These are phyloP conservation scores for Coniochaeta sp. DNA, from an alignment of 2,329 filamentous ascomycete species.

Conservation along the genomic window DNA sequence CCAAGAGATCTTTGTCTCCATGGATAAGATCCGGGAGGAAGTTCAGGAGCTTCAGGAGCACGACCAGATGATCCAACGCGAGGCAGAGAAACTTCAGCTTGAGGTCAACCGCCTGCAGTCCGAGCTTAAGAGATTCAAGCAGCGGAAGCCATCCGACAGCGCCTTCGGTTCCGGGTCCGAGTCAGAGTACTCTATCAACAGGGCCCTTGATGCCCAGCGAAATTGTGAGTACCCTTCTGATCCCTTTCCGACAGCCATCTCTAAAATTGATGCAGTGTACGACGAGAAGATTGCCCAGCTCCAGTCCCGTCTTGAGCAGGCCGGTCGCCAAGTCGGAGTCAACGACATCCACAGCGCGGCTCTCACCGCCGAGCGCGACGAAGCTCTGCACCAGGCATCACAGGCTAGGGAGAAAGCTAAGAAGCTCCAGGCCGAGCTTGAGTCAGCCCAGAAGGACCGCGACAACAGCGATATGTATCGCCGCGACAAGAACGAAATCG, in stretches of 20 bases:
- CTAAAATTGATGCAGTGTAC: not conserved
- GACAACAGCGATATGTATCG: slow-evolving; percentile 29
- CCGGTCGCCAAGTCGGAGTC: slow-evolving; percentile 55
- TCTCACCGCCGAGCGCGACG: slow-evolving; percentile 57
- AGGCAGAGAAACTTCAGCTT: slow-evolving; percentile 44
- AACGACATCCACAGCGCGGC: slow-evolving; percentile 57
- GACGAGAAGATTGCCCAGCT: slow-evolving; percentile 46
- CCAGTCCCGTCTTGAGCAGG: slow-evolving; percentile 54
- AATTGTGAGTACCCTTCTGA: slow-evolving; percentile 37
- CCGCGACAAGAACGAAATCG: slow-evolving; percentile 22
- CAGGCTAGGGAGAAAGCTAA: slow-evolving; percentile 42
- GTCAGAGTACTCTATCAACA: slow-evolving; percentile 32
- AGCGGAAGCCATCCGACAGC: slow-evolving; percentile 32
- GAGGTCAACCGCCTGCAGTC: slow-evolving; percentile 43
- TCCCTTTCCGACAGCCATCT: not conserved
- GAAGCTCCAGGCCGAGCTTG: slow-evolving; percentile 28
- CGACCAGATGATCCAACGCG: slow-evolving; percentile 47
- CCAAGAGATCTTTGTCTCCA: slow-evolving; percentile 51
- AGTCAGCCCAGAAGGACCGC: slow-evolving; percentile 31
- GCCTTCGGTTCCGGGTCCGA: slow-evolving; percentile 37
- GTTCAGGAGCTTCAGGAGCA: slow-evolving; percentile 49
- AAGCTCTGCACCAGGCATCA: slow-evolving; percentile 54
- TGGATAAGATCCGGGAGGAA: slow-evolving; percentile 56
- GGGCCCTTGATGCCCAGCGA: slow-evolving; percentile 44
- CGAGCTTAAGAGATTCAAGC: slow-evolving; percentile 37